Percentiles rank a stretch among this genome's conserved stretches.
These are phyloP conservation scores for Vaccinium darrowii DNA, from an alignment of 148 eudicot species.

Conservation along the genomic window DNA sequence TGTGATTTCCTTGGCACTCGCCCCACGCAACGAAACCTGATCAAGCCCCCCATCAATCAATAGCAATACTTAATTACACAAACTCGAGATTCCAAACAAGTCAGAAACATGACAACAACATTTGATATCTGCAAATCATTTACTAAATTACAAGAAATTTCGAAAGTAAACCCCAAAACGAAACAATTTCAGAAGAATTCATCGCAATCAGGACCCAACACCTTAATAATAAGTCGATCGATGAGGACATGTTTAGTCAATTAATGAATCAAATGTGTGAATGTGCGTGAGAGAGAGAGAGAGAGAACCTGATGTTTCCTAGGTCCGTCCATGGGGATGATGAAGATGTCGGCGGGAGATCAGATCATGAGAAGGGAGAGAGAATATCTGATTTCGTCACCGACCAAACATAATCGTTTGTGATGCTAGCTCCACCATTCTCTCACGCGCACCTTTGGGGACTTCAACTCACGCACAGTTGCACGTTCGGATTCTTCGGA, in stretches of 20 bases:
- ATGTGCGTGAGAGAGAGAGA: not conserved
- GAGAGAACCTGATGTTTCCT: conserved; percentile 50
- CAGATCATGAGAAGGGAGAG: not conserved
- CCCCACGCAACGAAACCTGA: conserved; percentile 87
- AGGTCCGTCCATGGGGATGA: conserved; percentile 43
- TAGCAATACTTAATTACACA: not conserved
- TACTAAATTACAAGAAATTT: not conserved
- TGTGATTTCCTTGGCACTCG: conserved; percentile 81
- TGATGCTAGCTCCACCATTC: too few species aligned
- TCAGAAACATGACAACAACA: too few species aligned
- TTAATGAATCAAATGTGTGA: not conserved
- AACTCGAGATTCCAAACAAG: not conserved
- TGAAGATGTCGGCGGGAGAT: not conserved
- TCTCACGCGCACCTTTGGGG: too few species aligned
- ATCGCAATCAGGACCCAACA: not conserved
- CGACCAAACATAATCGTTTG: not conserved
- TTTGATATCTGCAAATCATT: not conserved
- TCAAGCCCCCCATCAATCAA: not conserved
- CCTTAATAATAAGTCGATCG: too few species aligned
- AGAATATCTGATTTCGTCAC: not conserved
- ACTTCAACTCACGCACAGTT: too few species aligned
- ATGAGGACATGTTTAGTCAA: not conserved
- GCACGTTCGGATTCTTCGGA: too few species aligned
- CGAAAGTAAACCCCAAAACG: not conserved
- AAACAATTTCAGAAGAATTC: not conserved